phyloP scores from a whole-genome alignment of 2,329 filamentous ascomycete species.

The Exophiala xenobiotica region DNA sequence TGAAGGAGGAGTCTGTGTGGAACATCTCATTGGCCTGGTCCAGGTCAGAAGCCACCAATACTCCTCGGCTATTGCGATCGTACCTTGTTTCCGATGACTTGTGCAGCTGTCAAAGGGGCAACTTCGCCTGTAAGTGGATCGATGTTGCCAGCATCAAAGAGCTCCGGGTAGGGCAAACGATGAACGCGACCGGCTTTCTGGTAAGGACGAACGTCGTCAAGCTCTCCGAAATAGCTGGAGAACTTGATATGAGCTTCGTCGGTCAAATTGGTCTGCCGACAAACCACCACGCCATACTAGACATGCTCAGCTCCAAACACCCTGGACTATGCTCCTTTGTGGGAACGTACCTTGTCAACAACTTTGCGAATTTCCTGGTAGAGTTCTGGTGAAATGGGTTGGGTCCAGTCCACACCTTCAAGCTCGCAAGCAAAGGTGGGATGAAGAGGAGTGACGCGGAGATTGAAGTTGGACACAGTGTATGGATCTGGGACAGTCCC shows the following conservation, averaged over 20 bases:
- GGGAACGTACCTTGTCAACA: too few relatives aligned
- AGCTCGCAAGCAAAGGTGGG: slow-evolving; percentile 2
- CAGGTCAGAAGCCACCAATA: too few relatives aligned
- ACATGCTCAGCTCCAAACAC: too few relatives aligned
- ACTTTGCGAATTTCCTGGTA: not conserved
- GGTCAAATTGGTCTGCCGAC: not conserved
- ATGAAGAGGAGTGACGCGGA: slow-evolving; percentile 3
- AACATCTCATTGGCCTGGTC: slow-evolving; percentile 5
- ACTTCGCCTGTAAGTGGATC: not conserved
- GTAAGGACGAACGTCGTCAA: slow-evolving; percentile 2
- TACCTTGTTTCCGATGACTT: not conserved
- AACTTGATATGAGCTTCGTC: slow-evolving; percentile 1
- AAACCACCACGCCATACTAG: slow-evolving; percentile 8
- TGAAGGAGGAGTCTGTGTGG: slow-evolving; percentile 4
- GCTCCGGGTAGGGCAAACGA: slow-evolving; percentile 4
- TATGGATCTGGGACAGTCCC: too few relatives aligned
- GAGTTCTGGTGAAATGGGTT: not conserved
- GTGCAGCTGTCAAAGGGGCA: not conserved
- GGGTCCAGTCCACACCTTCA: slow-evolving; percentile 6
- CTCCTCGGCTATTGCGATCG: not conserved
- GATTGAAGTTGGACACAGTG: too few relatives aligned
- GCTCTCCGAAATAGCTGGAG: slow-evolving; percentile 1
- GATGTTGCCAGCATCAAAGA: slow-evolving; percentile 4
- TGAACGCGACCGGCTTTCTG: not conserved
- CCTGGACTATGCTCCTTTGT: too few relatives aligned